Evolutionary conservation across 164 flowering plant genomes (phyloP).

Genomic region (Hamamelis virginiana): DNA sequence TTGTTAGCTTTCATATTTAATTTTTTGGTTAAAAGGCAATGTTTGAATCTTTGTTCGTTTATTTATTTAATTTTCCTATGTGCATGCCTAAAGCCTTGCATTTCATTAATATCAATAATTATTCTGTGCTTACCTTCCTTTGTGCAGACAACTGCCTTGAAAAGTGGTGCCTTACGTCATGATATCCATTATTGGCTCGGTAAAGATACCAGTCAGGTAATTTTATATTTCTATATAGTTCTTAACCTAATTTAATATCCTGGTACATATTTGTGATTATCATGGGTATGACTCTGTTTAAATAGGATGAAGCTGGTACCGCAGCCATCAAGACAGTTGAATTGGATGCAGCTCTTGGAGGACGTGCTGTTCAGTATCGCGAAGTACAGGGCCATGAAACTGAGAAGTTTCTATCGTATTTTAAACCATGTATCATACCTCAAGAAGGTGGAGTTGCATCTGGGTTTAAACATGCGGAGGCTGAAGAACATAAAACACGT

Average conservation of each 20-base stretch:
- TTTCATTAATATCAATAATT: background rate
- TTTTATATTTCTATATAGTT: background rate
- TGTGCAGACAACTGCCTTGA: slow-evolving; percentile 82
- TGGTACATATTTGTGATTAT: background rate
- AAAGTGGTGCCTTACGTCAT: slow-evolving; percentile 86
- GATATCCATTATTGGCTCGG: slow-evolving; percentile 99
- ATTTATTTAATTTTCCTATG: background rate
- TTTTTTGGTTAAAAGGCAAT: background rate
- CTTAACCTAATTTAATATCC: background rate
- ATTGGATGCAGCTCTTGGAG: slow-evolving; percentile 98
- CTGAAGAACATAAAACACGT: slow-evolving; percentile 74
- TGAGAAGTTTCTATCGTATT: slow-evolving; percentile 92
- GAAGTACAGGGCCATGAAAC: slow-evolving; percentile 99
- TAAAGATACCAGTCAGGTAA: slow-evolving; percentile 86
- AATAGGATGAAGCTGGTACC: slow-evolving; percentile 95
- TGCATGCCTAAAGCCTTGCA: background rate
- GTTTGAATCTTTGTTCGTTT: no score
- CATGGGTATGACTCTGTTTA: slow-evolving; percentile 9
- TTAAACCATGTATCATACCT: slow-evolving; percentile 97
- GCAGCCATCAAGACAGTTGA: slow-evolving; percentile 97
- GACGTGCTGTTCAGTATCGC: slow-evolving; percentile 99
- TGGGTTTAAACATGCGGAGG: slow-evolving; percentile 85
- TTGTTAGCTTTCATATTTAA: background rate
- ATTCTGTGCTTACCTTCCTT: slow-evolving; percentile 1
- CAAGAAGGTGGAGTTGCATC: slow-evolving; percentile 92